Evolutionary conservation across 257 asterid genomes (phyloP).

Genomic region (Solanum chilense): DNA sequence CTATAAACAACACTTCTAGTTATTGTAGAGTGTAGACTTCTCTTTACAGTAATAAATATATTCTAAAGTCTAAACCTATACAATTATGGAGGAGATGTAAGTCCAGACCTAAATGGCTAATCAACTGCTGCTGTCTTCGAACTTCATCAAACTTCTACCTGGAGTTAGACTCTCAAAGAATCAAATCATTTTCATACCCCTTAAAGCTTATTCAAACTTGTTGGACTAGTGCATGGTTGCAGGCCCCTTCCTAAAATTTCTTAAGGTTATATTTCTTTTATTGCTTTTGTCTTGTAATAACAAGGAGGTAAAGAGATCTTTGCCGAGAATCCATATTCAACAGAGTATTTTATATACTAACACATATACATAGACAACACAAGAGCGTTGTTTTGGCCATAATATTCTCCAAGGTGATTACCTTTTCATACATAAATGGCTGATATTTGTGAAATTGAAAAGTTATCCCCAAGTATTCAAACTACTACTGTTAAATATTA

Average conservation of each 20-base stretch:
- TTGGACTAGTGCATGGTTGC: not conserved
- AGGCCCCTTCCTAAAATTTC: not conserved
- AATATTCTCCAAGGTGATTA: not conserved
- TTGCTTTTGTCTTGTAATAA: not conserved
- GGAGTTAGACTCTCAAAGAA: not conserved
- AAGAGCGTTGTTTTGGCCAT: not conserved
- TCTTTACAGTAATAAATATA: not conserved
- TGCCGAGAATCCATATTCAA: not conserved
- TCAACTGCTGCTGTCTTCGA: not conserved
- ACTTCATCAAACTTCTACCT: not conserved
- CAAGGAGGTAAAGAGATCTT: not conserved
- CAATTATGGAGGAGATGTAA: not conserved
- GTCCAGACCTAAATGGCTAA: not conserved
- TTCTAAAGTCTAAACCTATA: not conserved
- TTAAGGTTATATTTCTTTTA: not conserved
- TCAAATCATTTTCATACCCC: not conserved
- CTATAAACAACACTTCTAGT: not conserved
- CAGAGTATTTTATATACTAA: not conserved
- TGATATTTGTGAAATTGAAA: not conserved
- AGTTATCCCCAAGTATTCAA: not conserved
- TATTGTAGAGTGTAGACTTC: not conserved
- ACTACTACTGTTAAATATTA: not conserved
- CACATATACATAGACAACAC: not conserved
- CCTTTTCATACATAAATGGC: not conserved
- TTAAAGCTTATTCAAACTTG: not conserved